phyloP scores from a whole-genome alignment of 805 yeast genomes.

The Candida quercuum region DNA sequence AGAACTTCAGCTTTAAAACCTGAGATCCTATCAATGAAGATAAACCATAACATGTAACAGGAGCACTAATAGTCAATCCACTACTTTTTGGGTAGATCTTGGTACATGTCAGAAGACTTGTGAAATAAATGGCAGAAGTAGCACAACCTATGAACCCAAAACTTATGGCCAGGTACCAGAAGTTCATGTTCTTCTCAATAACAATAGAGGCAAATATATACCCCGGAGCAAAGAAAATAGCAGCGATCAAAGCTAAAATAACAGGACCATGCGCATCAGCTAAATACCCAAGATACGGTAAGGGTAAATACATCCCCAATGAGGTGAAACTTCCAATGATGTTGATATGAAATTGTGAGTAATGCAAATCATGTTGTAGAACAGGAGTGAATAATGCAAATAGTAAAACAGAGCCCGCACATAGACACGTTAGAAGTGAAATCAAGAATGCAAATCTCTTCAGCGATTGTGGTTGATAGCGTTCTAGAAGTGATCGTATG shows the following conservation, averaged over 20 bases:
- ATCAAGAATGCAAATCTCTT: slow-evolving; percentile 48
- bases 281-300: slow-evolving; percentile 76
- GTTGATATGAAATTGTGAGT: slow-evolving; percentile 65
- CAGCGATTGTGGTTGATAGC: slow-evolving; percentile 35
- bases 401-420: slow-evolving; percentile 77
- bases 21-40: slow-evolving; percentile 75
- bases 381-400: slow-evolving; percentile 77
- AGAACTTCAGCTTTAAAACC: slow-evolving; percentile 36
- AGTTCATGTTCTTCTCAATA: slow-evolving; percentile 24
- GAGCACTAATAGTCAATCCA: slow-evolving; percentile 79
- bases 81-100: slow-evolving; percentile 73
- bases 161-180: slow-evolving; percentile 37
- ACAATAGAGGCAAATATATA: slow-evolving; percentile 47
- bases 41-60: slow-evolving; percentile 83
- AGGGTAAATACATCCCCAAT: slow-evolving; percentile 77
- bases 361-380: slow-evolving; percentile 52
- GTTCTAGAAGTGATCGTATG: slow-evolving; percentile 36
- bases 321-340: slow-evolving; percentile 68
- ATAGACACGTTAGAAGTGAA: slow-evolving; percentile 59
- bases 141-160: slow-evolving; percentile 64
- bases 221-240: slow-evolving; percentile 61
- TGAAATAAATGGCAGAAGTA: slow-evolving; percentile 67
- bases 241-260: slow-evolving; percentile 54
- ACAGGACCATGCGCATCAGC: slow-evolving; percentile 88
- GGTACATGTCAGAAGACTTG: slow-evolving; percentile 75